phyloP scores from a whole-genome alignment of 2,329 filamentous ascomycete species.

The Cladosporium colombiae region DNA sequence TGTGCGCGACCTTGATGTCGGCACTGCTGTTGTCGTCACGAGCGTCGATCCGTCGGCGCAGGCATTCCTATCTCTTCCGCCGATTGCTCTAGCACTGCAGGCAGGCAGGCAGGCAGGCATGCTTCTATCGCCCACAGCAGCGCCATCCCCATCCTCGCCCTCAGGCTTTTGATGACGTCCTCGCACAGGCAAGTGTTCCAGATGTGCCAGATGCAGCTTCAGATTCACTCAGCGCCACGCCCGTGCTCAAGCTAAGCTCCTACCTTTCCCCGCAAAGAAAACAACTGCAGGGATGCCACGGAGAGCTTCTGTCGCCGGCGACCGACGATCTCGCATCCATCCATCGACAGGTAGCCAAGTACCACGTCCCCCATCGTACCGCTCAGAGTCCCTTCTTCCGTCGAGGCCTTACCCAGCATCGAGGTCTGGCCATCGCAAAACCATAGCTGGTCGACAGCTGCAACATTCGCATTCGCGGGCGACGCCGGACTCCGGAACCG shows the following conservation, averaged over 20 bases:
- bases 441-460: neutral
- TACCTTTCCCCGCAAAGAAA: slow-evolving; percentile 8
- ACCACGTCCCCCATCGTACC: neutral
- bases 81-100: neutral
- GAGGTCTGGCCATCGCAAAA: neutral
- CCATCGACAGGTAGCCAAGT: slow-evolving; percentile 9
- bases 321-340: slow-evolving; percentile 5
- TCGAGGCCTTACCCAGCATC: neutral
- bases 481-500: neutral
- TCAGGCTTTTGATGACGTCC: neutral
- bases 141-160: neutral
- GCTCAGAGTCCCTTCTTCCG: neutral
- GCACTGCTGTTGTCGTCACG: neutral
- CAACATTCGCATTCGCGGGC: neutral
- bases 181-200: neutral
- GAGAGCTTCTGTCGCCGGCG: slow-evolving; percentile 1
- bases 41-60: neutral
- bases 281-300: slow-evolving; percentile 6
- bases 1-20: neutral
- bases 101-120: neutral
- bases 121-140: neutral
- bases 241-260: slow-evolving; percentile 14
- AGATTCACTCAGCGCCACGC: neutral
- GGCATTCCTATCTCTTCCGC: neutral
- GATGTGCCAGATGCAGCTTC: slow-evolving; percentile 5